A percentile compares a stretch with the other conserved stretches of the same genome.
Conservation (phyloP, 2,329 filamentous ascomycete genomes). For the Aspergillus sp. region DNA sequence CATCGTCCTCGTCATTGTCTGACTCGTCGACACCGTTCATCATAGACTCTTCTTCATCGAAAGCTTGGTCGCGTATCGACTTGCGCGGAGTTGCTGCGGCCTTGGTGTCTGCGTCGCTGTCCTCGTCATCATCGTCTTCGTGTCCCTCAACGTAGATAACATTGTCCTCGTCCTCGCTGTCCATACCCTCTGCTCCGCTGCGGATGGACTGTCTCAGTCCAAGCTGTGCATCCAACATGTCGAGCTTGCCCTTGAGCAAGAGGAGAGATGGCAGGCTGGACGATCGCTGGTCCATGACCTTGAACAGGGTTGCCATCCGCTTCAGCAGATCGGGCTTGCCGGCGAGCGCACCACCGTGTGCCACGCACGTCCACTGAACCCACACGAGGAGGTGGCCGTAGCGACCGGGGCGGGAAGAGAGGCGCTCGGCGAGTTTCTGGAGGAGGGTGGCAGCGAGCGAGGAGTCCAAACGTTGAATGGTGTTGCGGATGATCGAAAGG, state of each 20-base stretch:
- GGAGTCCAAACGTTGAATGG: constrained; percentile 86
- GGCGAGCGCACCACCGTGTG: constrained; percentile 86
- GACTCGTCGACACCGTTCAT: constrained; percentile 37
- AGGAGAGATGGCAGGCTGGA: constrained; percentile 77
- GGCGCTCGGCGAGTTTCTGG: constrained; percentile 76
- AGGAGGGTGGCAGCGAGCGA: constrained; percentile 74
- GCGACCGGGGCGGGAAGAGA: constrained; percentile 81
- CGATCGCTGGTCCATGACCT: constrained; percentile 81
- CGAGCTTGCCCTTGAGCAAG: constrained; percentile 87
- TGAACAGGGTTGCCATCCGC: constrained; percentile 72
- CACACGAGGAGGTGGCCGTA: constrained; percentile 88
- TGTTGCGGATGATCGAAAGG: constrained; percentile 71
- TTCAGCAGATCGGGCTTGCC: constrained; percentile 78
- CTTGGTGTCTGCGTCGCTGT: constrained; percentile 26
- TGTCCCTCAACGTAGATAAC: constrained; percentile 86
- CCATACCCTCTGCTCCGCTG: constrained; percentile 35
- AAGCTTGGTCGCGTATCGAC: constrained; percentile 33
- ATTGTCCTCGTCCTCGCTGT: constrained; percentile 60
- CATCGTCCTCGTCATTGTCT: constrained; percentile 50
- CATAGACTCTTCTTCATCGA: constrained; percentile 40
- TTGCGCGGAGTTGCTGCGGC: constrained; percentile 26
- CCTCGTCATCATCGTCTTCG: constrained; percentile 51
- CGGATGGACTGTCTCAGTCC: constrained; percentile 70
- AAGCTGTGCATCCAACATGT: constrained; percentile 89
- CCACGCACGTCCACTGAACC: constrained; percentile 92